phyloP scores from a whole-genome alignment of 257 asterid genomes.

The Solanum appendiculatum region DNA sequence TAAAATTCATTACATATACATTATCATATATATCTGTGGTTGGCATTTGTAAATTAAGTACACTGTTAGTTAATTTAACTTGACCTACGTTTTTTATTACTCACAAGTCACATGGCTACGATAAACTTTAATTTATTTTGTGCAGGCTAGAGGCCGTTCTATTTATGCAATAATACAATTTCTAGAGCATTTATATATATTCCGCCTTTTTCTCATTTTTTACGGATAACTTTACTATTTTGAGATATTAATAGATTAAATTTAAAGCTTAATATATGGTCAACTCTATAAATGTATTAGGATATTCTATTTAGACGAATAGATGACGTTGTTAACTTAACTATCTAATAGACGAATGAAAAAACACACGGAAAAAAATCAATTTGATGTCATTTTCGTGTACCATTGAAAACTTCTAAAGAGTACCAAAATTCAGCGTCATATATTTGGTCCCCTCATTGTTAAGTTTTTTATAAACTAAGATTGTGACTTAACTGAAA shows the following conservation, averaged over 20 bases:
- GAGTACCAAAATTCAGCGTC: background rate
- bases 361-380: background rate
- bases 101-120: background rate
- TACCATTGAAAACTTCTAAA: background rate
- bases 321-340: background rate
- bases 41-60: background rate
- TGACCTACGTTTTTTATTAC: background rate
- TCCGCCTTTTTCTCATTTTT: background rate
- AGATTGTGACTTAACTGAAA: background rate
- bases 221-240: background rate
- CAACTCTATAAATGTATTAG: background rate
- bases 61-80: background rate
- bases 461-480: background rate
- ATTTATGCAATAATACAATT: background rate
- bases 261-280: background rate
- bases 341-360: background rate
- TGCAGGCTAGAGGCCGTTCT: background rate
- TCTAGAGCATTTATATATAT: background rate
- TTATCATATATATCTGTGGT: background rate
- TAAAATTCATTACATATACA: background rate
- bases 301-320: too few species aligned
- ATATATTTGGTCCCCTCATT: background rate
- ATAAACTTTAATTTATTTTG: background rate
- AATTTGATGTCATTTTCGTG: background rate
- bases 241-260: background rate